Percentiles rank a stretch among this genome's conserved stretches.
These are phyloP conservation scores for Cladosporium sphaerospermum DNA, from an alignment of 2,329 filamentous ascomycete species.

Conservation along the genomic window DNA sequence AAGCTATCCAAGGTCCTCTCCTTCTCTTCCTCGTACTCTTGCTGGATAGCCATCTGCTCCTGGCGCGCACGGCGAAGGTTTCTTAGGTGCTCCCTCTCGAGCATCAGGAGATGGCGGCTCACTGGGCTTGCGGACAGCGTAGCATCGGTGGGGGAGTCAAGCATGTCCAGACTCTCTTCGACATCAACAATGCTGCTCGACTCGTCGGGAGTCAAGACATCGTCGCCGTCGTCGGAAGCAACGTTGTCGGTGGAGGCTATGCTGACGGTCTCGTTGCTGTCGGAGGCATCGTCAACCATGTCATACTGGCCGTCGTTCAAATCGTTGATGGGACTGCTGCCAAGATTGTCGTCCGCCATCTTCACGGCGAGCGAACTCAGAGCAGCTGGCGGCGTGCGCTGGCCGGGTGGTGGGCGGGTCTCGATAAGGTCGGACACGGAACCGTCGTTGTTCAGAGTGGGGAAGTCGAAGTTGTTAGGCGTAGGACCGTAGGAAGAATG, in stretches of 20 bases:
- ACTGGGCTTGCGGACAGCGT: not conserved
- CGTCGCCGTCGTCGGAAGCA: constrained; percentile 14
- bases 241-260: constrained; percentile 21
- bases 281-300: constrained; percentile 29
- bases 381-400: constrained; percentile 25
- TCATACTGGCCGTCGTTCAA: constrained; percentile 25
- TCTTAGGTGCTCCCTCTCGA: not conserved
- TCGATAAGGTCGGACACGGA: constrained; percentile 21
- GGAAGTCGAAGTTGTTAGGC: constrained; percentile 20
- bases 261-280: constrained; percentile 29
- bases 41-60: not conserved
- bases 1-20: constrained; percentile 23
- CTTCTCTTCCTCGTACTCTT: constrained; percentile 19
- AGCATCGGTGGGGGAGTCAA: not conserved
- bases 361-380: constrained; percentile 23
- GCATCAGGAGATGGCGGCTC: constrained; percentile 4
- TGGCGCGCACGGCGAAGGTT: not conserved
- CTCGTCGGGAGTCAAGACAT: constrained; percentile 16
- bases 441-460: constrained; percentile 26
- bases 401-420: constrained; percentile 10
- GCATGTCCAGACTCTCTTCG: constrained; percentile 6
- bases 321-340: constrained; percentile 16
- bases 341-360: constrained; percentile 18
- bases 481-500: not conserved
- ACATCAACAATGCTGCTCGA: constrained; percentile 14